Evolutionary conservation across 2,329 filamentous ascomycete species (phyloP), one percentile per base, ranked within the genome.

Genomic region (Penicillium thymicola): DNA sequence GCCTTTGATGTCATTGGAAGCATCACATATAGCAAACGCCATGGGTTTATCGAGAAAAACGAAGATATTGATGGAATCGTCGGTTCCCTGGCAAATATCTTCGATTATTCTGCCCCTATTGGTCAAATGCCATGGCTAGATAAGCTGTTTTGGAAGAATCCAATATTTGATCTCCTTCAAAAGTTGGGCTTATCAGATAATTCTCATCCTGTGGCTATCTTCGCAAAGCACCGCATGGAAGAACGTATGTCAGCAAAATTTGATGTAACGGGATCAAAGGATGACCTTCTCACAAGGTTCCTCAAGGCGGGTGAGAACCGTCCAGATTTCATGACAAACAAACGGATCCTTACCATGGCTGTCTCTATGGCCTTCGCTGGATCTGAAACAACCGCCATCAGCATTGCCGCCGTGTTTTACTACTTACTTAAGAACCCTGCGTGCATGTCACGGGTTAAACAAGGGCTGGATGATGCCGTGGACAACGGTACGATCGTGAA

Each of bases 1-100:
- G 89, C 89, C 0, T 92, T 92, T 66, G 89, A 92, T 67, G 89
- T 92, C n/a, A 91, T 91, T 59, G 88, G 88, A 6, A 86, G 89
- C 59, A 83, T 92, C 65, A 91, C 89, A 0, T 92, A 89, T 74
- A 86, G 84, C 71, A 90, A 90, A 71, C 81, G 88, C 0, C 82
- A 91, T 58, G 89, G 89, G 0, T 92, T 92, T 63, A 75, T 93
- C 1, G 89, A 92, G 71, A 82, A 83, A 66, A 88, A 90, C 57
- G 81, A 88, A 67, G 89, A 93, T 58, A 84, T 92, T 14, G 88
- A 90, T 59, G 88, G 88, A 0, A 91, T 92, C 50, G 82, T 92
- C 5, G 76, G 72, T 0, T 89, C 89, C 64, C 70, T 92, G 18
- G 42, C 34, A 23, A 40, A 32, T 1, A 38, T 46, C 5, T 28